Conservation (phyloP, 148 eudicot species). For the Vaccinium myrtillus region DNA sequence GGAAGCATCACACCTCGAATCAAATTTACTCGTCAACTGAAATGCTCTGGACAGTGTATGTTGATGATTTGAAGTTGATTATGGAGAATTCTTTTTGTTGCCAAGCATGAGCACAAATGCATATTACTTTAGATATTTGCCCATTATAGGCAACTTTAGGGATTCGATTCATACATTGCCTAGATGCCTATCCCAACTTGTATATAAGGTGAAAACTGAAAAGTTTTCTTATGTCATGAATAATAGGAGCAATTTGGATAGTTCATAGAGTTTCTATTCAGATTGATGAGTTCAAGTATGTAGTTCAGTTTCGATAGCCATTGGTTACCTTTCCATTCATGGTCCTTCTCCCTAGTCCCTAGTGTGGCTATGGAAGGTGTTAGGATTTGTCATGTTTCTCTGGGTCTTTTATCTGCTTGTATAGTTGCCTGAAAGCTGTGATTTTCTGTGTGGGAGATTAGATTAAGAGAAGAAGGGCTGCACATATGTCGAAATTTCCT, state of each 20-base stretch:
- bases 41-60: background rate
- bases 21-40: background rate
- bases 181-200: background rate
- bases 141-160: background rate
- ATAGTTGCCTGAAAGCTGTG: background rate
- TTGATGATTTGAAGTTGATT: background rate
- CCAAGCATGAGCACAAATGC: background rate
- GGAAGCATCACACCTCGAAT: no score
- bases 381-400: background rate
- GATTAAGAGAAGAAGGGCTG: slow-evolving; percentile 73
- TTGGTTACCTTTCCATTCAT: background rate
- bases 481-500: slow-evolving; percentile 60
- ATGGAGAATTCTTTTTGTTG: background rate
- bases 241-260: background rate
- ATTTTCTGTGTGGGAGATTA: slow-evolving; percentile 22
- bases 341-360: background rate
- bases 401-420: background rate
- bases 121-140: background rate
- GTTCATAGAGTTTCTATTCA: background rate
- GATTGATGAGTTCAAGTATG: background rate
- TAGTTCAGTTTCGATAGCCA: background rate
- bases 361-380: background rate
- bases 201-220: background rate
- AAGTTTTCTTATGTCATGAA: background rate
- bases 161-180: background rate